Conservation (phyloP, 805 yeast species). For the Candida chauliodis region DNA sequence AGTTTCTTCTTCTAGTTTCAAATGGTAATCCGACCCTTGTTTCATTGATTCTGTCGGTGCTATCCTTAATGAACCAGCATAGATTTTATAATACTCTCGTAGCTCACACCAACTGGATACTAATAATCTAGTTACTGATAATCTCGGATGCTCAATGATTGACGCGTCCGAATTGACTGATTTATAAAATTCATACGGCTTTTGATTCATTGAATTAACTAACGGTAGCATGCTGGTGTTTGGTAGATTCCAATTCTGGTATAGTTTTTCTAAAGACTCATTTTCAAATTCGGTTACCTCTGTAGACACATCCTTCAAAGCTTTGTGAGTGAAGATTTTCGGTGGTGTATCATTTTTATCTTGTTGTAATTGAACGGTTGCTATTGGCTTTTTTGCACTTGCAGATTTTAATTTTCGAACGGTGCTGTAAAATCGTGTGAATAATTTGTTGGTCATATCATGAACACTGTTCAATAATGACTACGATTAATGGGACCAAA, state of each 20-base stretch:
- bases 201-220: background rate
- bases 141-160: conserved; percentile 27
- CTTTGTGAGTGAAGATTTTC: background rate
- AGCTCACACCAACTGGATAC: conserved; percentile 70
- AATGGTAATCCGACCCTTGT: conserved; percentile 48
- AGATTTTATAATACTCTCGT: conserved; percentile 49
- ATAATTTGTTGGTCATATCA: too few relatives aligned
- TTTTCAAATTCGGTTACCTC: conserved; percentile 1
- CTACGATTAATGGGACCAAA: too few relatives aligned
- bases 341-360: background rate
- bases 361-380: background rate
- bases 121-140: conserved; percentile 59
- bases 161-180: conserved; percentile 21
- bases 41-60: conserved; percentile 38
- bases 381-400: background rate
- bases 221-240: conserved; percentile 2
- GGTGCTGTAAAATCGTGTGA: background rate
- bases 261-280: conserved; percentile 5
- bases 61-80: conserved; percentile 33
- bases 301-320: background rate
- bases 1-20: conserved; percentile 40
- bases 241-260: conserved; percentile 10
- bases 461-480: too few relatives aligned
- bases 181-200: conserved; percentile 26
- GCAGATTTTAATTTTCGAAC: too few relatives aligned